Conservation (phyloP, 106 monocot species). For the Phalaenopsis equestris region DNA sequence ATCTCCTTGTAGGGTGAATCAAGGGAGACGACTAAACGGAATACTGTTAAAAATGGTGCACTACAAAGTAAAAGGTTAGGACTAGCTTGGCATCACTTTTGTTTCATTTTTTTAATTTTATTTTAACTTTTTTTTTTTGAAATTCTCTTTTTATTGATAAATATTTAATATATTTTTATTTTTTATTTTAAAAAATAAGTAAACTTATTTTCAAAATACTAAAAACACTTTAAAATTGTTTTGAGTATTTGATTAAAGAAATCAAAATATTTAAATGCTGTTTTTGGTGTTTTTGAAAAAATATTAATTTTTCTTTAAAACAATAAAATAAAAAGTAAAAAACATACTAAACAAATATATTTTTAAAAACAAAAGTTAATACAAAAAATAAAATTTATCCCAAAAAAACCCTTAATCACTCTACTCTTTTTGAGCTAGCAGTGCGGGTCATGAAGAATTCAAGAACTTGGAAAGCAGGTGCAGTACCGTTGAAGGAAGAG, state of each 20-base stretch:
- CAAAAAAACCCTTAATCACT: neutral
- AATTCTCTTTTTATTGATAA: neutral
- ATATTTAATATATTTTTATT: too few relatives aligned
- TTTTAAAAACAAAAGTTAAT: too few relatives aligned
- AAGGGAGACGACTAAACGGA: neutral
- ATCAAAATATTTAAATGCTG: too few relatives aligned
- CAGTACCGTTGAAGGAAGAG: neutral
- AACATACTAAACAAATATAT: too few relatives aligned
- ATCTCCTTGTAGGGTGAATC: neutral
- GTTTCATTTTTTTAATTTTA: neutral
- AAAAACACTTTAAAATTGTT: too few relatives aligned
- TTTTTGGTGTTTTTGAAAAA: too few relatives aligned
- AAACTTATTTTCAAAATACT: too few relatives aligned
- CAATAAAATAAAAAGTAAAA: too few relatives aligned
- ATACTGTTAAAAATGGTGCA: neutral
- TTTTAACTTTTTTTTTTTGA: neutral
- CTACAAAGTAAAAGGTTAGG: constrained; percentile 4
- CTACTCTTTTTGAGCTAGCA: neutral
- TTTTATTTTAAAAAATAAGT: too few relatives aligned
- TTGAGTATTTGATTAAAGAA: too few relatives aligned
- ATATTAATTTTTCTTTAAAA: too few relatives aligned
- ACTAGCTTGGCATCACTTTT: too few relatives aligned
- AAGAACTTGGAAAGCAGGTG: neutral
- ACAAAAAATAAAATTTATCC: neutral
- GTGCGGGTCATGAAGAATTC: constrained; percentile 5